Conservation (phyloP, 2,329 filamentous ascomycete genomes). For the Drechmeria coniospora region DNA sequence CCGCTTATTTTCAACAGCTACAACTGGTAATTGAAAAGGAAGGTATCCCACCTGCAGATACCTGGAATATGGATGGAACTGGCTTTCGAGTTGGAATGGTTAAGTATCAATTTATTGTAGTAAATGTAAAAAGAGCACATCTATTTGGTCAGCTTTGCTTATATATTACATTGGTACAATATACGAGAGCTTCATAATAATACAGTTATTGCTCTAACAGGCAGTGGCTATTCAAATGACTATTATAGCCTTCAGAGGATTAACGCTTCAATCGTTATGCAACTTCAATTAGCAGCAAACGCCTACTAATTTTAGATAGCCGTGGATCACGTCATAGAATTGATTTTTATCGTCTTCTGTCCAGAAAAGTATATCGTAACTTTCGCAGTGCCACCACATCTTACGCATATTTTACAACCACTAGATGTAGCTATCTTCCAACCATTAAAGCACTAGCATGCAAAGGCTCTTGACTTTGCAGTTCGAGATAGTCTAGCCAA, state of each 20-base stretch:
- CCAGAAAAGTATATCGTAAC: slow-evolving; percentile 3
- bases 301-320: slow-evolving; percentile 4
- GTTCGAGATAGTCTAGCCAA: too few species aligned
- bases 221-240: slow-evolving; percentile 4
- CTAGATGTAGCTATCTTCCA: too few species aligned
- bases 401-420: too few species aligned
- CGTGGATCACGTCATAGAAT: slow-evolving; percentile 2
- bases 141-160: slow-evolving; percentile 2
- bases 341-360: slow-evolving; percentile 3
- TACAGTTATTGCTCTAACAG: slow-evolving; percentile 2
- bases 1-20: slow-evolving; percentile 3
- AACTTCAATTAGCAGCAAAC: background rate
- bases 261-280: slow-evolving; percentile 2
- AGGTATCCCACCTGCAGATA: slow-evolving; percentile 3
- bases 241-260: slow-evolving; percentile 2
- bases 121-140: slow-evolving; percentile 1
- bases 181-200: slow-evolving; percentile 1
- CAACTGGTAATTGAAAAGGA: slow-evolving; percentile 1
- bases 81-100: slow-evolving; percentile 4
- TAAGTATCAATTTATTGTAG: slow-evolving; percentile 2
- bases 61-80: slow-evolving; percentile 6
- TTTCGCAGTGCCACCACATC: slow-evolving; percentile 5
- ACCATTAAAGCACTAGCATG: too few species aligned
- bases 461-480: too few species aligned
- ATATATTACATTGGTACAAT: slow-evolving; percentile 4